These are phyloP conservation scores for Thelephora terrestris DNA, from an alignment of 1,284 basidiomycete genomes.

Conservation along the genomic window DNA sequence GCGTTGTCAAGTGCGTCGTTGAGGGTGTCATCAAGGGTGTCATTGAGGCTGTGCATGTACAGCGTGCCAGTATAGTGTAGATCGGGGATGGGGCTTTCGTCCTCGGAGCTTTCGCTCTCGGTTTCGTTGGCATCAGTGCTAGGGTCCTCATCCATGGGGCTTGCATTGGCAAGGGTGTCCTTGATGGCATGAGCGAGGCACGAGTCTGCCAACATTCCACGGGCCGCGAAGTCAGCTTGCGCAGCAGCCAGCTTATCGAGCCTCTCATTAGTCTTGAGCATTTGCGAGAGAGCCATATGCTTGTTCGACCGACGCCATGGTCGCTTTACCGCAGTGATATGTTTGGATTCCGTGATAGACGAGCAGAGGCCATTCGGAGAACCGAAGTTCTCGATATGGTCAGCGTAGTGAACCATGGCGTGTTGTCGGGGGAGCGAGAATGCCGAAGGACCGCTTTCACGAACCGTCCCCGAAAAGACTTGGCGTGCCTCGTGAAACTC, in stretches of 20 bases:
- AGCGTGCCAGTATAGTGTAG: no score
- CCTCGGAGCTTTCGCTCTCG: no score
- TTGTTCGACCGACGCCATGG: constrained; percentile 24
- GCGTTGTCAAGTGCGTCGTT: neutral
- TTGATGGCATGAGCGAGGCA: neutral
- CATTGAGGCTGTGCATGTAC: no score
- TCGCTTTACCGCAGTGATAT: constrained; percentile 26
- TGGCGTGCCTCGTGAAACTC: neutral
- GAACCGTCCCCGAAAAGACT: neutral
- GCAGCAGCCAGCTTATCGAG: constrained; percentile 20
- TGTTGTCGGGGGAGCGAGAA: constrained; percentile 22
- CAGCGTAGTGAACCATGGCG: constrained; percentile 12
- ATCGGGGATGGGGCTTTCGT: no score
- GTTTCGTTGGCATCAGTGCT: no score
- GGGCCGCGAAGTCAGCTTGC: constrained; percentile 11
- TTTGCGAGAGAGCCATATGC: constrained; percentile 21
- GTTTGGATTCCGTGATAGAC: constrained; percentile 16
- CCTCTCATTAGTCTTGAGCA: constrained; percentile 21
- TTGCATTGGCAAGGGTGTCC: no score
- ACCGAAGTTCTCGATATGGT: constrained; percentile 11
- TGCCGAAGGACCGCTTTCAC: constrained; percentile 8
- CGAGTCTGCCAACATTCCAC: constrained; percentile 15
- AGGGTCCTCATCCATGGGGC: no score
- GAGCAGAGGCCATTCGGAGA: constrained; percentile 16
- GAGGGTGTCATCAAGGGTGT: no score